Evolutionary conservation across 2,329 filamentous ascomycete genomes (phyloP), one percentile per base, ranked within the genome.

Genomic region (Pseudocercospora eumusae): DNA sequence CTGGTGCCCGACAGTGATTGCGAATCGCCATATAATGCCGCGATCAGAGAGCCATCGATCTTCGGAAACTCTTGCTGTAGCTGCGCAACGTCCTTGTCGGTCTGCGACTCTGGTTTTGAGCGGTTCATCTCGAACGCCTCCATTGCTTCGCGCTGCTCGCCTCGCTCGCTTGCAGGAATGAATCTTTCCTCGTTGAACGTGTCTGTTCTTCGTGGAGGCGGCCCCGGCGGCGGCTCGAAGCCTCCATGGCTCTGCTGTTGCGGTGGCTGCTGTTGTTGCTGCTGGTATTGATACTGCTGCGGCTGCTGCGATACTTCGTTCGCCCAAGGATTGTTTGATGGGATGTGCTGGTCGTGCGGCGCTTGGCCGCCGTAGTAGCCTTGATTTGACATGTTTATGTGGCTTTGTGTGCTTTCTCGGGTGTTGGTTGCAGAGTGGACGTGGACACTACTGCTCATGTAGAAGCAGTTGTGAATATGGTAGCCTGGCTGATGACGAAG

Each of bases 111-210:
- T 60, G 66, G 64, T 64, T 74, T 58, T 18, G 66, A 61, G 44
- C 76, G 77, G 59, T 71, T 74, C 72, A 80, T 77, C 73, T 80
- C 78, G 50, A 79, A 75, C 60, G 80, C 76, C 66, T 80, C 78
- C 44, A 75, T 66, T 66, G 74, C 66, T 75, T 79, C 73, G 15
- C 73, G 67, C 64, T 75, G 73, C 66, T 75, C 72, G 57, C 71
- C 71, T 8, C 71, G 66, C 64, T 78, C 74, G 36, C 72, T 72
- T n/a, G 72, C 72, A 1, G 78, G 78, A 1, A 80, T 73, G 18
- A 78, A 72, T 23, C 65, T 71, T n/a, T 70, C 62, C 55, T 79
- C 77, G 28, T 71, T 47, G 63, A 74, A 74, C 1, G 70, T 72
- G 56, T 56, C 64, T 21, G 63, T 55, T 54, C 68, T 61, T n/a